A percentile compares a stretch with the other conserved stretches of the same genome.
Conservation (phyloP, 2,329 filamentous ascomycete species). For the Fusarium xyrophilum region DNA sequence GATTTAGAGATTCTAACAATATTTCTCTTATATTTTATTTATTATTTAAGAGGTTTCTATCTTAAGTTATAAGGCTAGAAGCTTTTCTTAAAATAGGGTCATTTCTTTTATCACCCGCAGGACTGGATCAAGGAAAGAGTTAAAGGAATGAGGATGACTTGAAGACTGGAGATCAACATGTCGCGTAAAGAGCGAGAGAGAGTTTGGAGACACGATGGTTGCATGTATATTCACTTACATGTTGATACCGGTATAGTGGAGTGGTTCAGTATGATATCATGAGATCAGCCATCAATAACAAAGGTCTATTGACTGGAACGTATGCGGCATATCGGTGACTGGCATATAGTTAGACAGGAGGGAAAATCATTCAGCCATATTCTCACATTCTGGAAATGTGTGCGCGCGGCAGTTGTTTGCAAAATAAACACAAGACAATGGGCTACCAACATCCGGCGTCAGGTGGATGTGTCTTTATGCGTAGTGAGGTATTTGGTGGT, state of each 20-base stretch:
- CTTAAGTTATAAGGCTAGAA: too few species aligned
- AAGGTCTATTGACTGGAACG: neutral
- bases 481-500: slow-evolving; percentile 8
- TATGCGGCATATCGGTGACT: neutral
- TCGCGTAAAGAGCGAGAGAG: neutral
- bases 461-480: slow-evolving; percentile 31
- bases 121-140: neutral
- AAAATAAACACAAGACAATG: slow-evolving; percentile 16
- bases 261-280: neutral
- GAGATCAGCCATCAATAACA: neutral
- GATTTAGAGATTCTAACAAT: too few species aligned
- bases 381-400: neutral
- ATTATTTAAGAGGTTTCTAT: too few species aligned
- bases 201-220: neutral
- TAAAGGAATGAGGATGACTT: slow-evolving; percentile 1
- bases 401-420: slow-evolving; percentile 11
- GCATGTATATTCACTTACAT: neutral
- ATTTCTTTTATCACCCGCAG: neutral
- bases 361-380: neutral
- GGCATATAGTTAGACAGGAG: neutral
- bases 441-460: slow-evolving; percentile 16
- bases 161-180: neutral
- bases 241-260: neutral
- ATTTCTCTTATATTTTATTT: too few species aligned
- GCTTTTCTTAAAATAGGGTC: too few species aligned